Percentiles rank a stretch among this genome's conserved stretches.
Evolutionary conservation across 2,329 filamentous ascomycete species (phyloP).

Genomic region (Talaromyces piceae): DNA sequence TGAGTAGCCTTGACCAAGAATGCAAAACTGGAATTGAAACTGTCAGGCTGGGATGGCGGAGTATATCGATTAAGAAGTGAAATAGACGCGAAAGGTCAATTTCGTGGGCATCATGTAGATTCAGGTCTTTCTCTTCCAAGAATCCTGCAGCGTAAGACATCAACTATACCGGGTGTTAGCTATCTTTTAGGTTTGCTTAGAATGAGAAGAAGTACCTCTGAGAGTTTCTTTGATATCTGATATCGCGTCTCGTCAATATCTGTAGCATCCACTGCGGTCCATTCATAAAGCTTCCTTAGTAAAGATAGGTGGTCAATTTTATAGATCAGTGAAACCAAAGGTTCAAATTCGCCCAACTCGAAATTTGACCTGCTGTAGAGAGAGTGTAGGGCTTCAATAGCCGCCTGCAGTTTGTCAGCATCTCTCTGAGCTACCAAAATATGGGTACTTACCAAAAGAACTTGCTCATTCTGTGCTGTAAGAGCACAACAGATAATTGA

Average conservation of each 20-base stretch:
- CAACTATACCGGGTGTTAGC: constrained; percentile 49
- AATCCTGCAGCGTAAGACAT: constrained; percentile 79
- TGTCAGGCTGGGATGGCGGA: constrained; percentile 78
- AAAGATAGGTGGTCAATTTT: constrained; percentile 62
- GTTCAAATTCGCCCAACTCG: constrained; percentile 67
- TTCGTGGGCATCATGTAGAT: constrained; percentile 50
- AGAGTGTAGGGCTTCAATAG: constrained; percentile 75
- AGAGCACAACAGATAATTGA: constrained; percentile 64
- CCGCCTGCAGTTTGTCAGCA: constrained; percentile 47
- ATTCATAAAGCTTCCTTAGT: constrained; percentile 67
- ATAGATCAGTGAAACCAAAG: constrained; percentile 74
- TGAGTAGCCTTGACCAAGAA: constrained; percentile 77
- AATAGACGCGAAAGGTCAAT: constrained; percentile 69
- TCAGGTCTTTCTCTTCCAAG: constrained; percentile 66
- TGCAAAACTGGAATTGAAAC: constrained; percentile 90
- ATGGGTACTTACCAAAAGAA: constrained; percentile 58
- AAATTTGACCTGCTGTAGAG: constrained; percentile 70
- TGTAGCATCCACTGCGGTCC: constrained; percentile 69
- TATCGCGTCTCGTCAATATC: constrained; percentile 91
- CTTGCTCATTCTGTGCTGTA: constrained; percentile 59
- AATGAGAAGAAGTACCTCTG: constrained; percentile 56
- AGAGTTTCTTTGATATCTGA: constrained; percentile 84
- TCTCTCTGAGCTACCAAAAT: neutral
- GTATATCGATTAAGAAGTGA: constrained; percentile 67
- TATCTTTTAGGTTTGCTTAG: neutral